Evolutionary conservation across 78 protist genomes (phyloP), one percentile per base, ranked within the genome.

Genomic region (Capsaspora owczarzaki): DNA sequence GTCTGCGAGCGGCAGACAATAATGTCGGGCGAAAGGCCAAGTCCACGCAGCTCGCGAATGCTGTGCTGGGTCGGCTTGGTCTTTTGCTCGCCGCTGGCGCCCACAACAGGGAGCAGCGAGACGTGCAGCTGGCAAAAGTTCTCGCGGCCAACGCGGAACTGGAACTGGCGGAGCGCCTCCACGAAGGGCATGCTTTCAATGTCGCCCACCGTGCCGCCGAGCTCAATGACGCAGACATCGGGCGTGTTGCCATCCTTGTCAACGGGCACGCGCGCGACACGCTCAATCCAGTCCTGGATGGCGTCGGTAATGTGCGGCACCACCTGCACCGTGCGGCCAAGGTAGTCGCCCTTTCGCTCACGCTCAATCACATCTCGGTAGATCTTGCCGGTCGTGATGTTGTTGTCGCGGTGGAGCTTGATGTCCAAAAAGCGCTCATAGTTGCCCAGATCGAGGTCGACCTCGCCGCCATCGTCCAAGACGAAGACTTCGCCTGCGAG

Each of bases 331-430:
- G 99, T 98, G 80, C 90, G 87, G 74, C 99, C 99, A 29, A 98
- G 92, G 88, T 89, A 98, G 53, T 91, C 94, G 60, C 99, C 99
- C 12, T 69, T 49, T 37, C 99, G 84, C 85, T 97, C 87, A 60
- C 40, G 29, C 71, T 84, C 83, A 44, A 97, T 89, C 20, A 95
- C 95, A 0, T 49, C 27, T 42, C 83, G 23, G 86, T 97, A 96
- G 49, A 97, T 83, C 89, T 96, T 96, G 69, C 99, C 99, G 37
- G 99, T 96, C 19, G 99, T 97, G 83, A 97, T 87, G 92, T 97
- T 96, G 89, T 94, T 82, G 89, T 94, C 95, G 60, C 88, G 70
- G 35, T 84, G 68, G 35, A 94, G 86, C 10, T 78, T 76, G 38
- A 90, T 44, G 82, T 84, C 90, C 46, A 92, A 40, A 84, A 95